Percentiles rank a stretch among this genome's conserved stretches.
Conservation (phyloP, 129 eudicot species). For the Glebionis coronaria region DNA sequence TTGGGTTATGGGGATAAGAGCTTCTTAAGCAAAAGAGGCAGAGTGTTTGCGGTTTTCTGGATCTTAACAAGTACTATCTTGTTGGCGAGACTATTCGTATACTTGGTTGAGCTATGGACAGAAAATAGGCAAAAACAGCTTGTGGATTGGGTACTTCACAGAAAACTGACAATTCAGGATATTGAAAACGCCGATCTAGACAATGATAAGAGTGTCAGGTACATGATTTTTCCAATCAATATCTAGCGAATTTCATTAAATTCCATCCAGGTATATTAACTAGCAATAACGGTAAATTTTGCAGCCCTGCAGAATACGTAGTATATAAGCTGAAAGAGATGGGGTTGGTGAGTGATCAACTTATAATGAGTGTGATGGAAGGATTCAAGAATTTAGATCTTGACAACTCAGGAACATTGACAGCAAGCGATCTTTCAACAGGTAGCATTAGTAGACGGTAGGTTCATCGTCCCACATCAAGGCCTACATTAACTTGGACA, state of each 20-base stretch:
- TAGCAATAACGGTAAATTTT: background rate
- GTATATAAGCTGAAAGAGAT: slow-evolving; percentile 69
- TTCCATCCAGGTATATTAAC: background rate
- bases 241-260: background rate
- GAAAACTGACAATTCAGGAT: slow-evolving; percentile 57
- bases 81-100: slow-evolving; percentile 63
- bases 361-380: slow-evolving; percentile 45
- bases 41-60: slow-evolving; percentile 79
- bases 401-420: slow-evolving; percentile 74
- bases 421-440: slow-evolving; percentile 34
- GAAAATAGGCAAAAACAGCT: slow-evolving; percentile 46
- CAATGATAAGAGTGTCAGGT: slow-evolving; percentile 65
- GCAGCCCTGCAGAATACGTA: slow-evolving; percentile 65
- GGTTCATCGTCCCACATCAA: too few species aligned
- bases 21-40: slow-evolving; percentile 58
- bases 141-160: slow-evolving; percentile 55
- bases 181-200: slow-evolving; percentile 82
- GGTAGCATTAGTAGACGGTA: too few species aligned
- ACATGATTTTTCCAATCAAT: background rate
- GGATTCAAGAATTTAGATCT: slow-evolving; percentile 55
- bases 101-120: slow-evolving; percentile 64
- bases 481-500: too few species aligned
- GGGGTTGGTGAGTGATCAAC: slow-evolving; percentile 71
- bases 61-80: slow-evolving; percentile 62
- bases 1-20: slow-evolving; percentile 90